Conservation (phyloP, 805 yeast species). For the Hemisphaericaspora nanyangensis region DNA sequence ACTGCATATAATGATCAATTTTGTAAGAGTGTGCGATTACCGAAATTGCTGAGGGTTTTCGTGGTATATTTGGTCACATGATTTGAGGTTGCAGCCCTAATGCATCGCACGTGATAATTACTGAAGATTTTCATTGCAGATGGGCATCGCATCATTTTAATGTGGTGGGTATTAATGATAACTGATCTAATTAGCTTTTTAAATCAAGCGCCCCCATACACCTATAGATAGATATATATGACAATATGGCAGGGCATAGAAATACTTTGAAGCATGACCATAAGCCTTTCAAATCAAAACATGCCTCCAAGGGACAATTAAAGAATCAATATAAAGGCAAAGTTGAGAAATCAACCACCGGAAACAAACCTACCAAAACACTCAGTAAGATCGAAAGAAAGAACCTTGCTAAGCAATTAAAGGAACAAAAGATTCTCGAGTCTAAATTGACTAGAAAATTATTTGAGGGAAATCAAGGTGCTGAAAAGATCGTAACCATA, state of each 20-base stretch:
- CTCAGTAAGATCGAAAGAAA: slow-evolving; percentile 61
- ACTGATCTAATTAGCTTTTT: too few relatives aligned
- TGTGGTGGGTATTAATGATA: too few relatives aligned
- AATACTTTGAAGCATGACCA: slow-evolving; percentile 79
- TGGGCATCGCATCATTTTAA: slow-evolving; percentile 2
- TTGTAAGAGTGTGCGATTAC: background rate
- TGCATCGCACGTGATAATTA: slow-evolving; percentile 9
- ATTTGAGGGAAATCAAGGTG: slow-evolving; percentile 77
- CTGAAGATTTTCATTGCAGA: background rate
- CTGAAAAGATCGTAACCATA: slow-evolving; percentile 78
- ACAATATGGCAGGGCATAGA: slow-evolving; percentile 58
- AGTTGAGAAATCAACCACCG: slow-evolving; percentile 61
- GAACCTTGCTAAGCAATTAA: slow-evolving; percentile 74
- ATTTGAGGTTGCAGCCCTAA: slow-evolving; percentile 9
- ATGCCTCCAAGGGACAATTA: slow-evolving; percentile 82
- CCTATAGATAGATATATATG: too few relatives aligned
- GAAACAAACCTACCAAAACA: slow-evolving; percentile 31
- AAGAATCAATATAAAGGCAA: slow-evolving; percentile 83
- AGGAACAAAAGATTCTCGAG: slow-evolving; percentile 63
- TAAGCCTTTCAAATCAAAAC: slow-evolving; percentile 88
- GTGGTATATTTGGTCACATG: background rate
- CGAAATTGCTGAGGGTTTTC: too few relatives aligned
- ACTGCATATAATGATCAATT: background rate
- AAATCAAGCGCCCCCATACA: too few relatives aligned
- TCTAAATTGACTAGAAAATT: slow-evolving; percentile 58